Evolutionary conservation across 2,329 filamentous ascomycete genomes (phyloP), one percentile per base, ranked within the genome.

Genomic region (Talaromyces sp.): DNA sequence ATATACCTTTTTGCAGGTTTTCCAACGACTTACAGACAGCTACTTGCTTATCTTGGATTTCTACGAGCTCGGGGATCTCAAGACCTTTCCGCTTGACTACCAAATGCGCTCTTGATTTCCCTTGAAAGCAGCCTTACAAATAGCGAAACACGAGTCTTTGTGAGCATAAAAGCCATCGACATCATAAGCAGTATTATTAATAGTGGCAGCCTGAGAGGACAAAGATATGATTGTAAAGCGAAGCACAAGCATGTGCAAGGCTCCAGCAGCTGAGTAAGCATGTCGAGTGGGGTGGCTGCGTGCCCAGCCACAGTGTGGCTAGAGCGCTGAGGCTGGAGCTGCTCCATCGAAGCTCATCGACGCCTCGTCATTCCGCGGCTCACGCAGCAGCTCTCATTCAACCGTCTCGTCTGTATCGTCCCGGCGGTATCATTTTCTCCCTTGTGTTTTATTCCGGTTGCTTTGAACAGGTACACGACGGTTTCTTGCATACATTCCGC

Each of bases 281-380:
- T 13, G 4, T 25, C 44, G 44, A 11, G 44, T 47, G 44, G 44
- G 44, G 44, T 47, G 8, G 22, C 44, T 15, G 22, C 5, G 6
- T 13, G 44, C 11, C 39, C 17, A 58, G 60, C 60, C 54, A 54
- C 59, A 58, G 8, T 44, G 60, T 61, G 60, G 60, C 60, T 58
- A 30, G 55, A n/a, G 59, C 3, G 30, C 30, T 47, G 59, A 52
- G 33, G n/a, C 36, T 27, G 49, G 15, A 51, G 54, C 32, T 39
- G 32, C 51, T 55, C 51, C 49, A 27, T 61, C 32, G 59, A 61
- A 61, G 59, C 59, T 61, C 59, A 54, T 61, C 54, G 55, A 57
- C 28, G 25, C 58, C 27, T 19, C 57, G 32, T 56, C 57, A 62
- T 54, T 39, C 39, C 58, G n/a, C 33, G n/a, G 49, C 33, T 28